Base-by-base conservation (phyloP, 331 rosid genomes). In the Acacia concinna region DNA sequence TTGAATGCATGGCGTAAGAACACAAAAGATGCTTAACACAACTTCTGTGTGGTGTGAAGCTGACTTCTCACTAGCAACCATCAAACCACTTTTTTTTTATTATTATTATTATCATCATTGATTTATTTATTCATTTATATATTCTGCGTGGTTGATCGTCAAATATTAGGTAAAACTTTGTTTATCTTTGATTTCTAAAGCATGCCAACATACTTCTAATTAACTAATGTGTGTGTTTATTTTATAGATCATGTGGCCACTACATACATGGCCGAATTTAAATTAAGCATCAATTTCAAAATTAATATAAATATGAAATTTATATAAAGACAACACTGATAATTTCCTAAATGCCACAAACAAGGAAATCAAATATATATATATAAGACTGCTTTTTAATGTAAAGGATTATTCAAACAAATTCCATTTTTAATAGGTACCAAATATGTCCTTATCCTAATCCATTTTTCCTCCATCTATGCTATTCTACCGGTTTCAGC, bases 51-150 rank as follows among this genome's bases (percentile, higher is more conserved):
- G 89, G 84, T 84, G 80, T 28, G 90, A 89, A 78, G 77, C 77
- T 78, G 91, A 87, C 89, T n/a, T n/a, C 30, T 68, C 30, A 43
- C 56, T 69, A 64, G 54, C 82, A 80, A 82, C 86, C 87, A 84
- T 40, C 35, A 46, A 68, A 52, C 81, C 40, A 20, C 23, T 7
- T n/a, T 80, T 72, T 46, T n/a, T n/a, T n/a, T n/a, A n/a, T n/a
- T n/a, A n/a, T n/a, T n/a, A n/a, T n/a, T n/a, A n/a, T n/a, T n/a
- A n/a, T n/a, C n/a, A 65, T 32, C 3, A 32, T 32, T 32, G 4
- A 32, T 32, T 32, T 3, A 3, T 32, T 32, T 32, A 32, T 38
- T 37, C 8, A 34, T 54, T 76, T 25, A 28, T 40, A 11, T 59
- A 3, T 23, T 57, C 11, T 59, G 27, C 13, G 20, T 74, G 8